Base-by-base conservation (phyloP, 495 filamentous ascomycete species). In the Pyrenula massariospora region DNA sequence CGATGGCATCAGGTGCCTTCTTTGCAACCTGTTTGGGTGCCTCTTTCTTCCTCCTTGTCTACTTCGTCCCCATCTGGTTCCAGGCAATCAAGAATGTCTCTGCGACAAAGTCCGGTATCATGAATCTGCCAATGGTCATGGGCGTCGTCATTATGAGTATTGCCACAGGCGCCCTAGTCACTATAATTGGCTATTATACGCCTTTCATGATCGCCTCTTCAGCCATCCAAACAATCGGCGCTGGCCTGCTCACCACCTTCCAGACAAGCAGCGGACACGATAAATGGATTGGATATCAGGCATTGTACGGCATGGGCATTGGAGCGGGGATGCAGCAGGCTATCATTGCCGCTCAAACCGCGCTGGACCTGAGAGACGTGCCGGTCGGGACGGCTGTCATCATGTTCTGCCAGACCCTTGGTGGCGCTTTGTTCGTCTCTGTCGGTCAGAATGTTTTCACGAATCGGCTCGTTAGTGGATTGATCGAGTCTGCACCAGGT, bases 41-140 rank as follows among this genome's bases (percentile, higher is more conserved):
- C n/a, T 67, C 77, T 0, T 88, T 89, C 68, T 80, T 92, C 55
- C 68, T 86, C n/a, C 67, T 82, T 1, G 67, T 84, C 20, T 73
- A 53, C 55, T 85, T 86, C 73, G 69, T 95, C 20, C 89, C 91
- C 0, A 85, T 92, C 60, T 96, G 86, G 85, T 94, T 96, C 75
- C 91, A 96, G 63, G 81, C 88, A 3, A 83, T 95, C 66, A 85
- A 91, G 65, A 80, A 77, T 52, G 80, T 79, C 0, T 73, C 73
- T 0, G 85, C 90, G 12, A 78, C 82, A 12, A 71, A 79, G 36
- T 89, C 86, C 0, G 91, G 91, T 21, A 85, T 94, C 65, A 80
- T 81, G 67, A 88, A 84, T 58, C 69, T 95, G 11, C 90, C 90
- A 0, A 74, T 87, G 67, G 78, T 95, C 20, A 73, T 92, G 20